Evolutionary conservation across 768 basidiomycete genomes (phyloP), one percentile per base, ranked within the genome.

Genomic region (Amanita jacksonii): DNA sequence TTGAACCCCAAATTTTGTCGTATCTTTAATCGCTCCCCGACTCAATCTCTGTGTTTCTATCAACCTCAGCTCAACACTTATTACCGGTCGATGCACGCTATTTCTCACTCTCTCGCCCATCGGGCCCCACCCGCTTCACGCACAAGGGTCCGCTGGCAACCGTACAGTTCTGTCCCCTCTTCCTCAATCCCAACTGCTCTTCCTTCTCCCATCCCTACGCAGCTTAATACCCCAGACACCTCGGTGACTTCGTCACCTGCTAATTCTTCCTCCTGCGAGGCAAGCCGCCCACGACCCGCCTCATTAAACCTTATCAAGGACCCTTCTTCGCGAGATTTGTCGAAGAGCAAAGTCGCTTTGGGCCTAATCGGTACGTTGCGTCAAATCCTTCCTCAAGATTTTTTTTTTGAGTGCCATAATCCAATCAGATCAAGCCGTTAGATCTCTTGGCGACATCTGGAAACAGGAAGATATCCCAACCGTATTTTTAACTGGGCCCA

Each of bases 401-500:
- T 16, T 32, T n/a, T 36, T 38, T 38, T 22, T 32, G 32, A 33
- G 30, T 24, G 28, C 43, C 13, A 10, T 35, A 3, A 41, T 19
- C 10, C 30, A 25, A 20, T n/a, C 19, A 88, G 85, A 88, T 67
- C 81, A 85, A 75, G 78, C 85, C 30, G 78, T 87, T 48, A 82
- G 79, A 54, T 79, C 77, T 3, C 61, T 89, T 43, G 78, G 74
- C 56, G 84, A 88, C 51, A 82, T 85, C 61, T 89, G 86, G 86
- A 79, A 71, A 28, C 77, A 79, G 1, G 77, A 86, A 54, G 77
- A 85, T 54, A 80, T 88, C 20, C 85, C 86, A 1, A 38, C 55
- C 19, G 70, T 78, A 57, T 51, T 58, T 52, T 51, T 70, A 46
- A 62, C 67, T 22, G 57, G 59, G 23, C 61, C 59, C 5, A 56